Evolutionary conservation across 2,329 filamentous ascomycete genomes (phyloP).

Genomic region (Hortaea werneckii): DNA sequence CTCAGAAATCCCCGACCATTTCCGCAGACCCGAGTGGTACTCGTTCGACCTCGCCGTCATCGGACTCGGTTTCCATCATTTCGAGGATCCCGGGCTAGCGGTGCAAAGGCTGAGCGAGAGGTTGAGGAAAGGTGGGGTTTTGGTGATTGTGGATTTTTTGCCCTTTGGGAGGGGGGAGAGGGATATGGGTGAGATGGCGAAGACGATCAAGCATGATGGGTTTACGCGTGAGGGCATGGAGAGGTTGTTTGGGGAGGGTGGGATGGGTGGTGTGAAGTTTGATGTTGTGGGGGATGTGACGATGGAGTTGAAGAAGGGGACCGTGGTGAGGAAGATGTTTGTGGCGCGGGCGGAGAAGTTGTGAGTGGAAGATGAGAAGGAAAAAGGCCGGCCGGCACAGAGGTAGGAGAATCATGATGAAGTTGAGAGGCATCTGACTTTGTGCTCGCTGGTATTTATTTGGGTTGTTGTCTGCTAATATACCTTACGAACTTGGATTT

Average conservation of each 20-base stretch:
- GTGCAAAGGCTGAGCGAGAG: constrained; percentile 17
- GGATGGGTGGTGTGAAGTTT: constrained; percentile 22
- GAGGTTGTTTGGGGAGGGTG: constrained; percentile 18
- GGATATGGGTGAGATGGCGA: constrained; percentile 15
- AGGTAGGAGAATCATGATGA: no score
- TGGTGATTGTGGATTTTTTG: constrained; percentile 21
- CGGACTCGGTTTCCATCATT: constrained; percentile 38
- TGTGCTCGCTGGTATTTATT: no score
- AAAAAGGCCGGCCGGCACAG: no score
- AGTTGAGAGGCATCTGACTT: no score
- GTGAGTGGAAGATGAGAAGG: not conserved
- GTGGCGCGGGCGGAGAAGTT: constrained; percentile 21
- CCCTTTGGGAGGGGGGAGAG: constrained; percentile 10
- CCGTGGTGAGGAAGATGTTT: constrained; percentile 20
- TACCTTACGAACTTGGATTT: no score
- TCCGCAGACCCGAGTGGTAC: constrained; percentile 24
- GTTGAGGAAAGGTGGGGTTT: constrained; percentile 19
- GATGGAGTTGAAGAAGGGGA: constrained; percentile 19
- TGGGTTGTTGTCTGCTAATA: no score
- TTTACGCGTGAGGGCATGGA: constrained; percentile 18
- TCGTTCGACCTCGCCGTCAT: constrained; percentile 35
- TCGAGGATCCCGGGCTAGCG: constrained; percentile 21
- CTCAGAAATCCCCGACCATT: constrained; percentile 8
- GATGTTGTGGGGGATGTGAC: constrained; percentile 18
- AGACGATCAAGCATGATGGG: constrained; percentile 26